A percentile compares a stretch with the other conserved stretches of the same genome.
These are phyloP conservation scores for Boletus rubropictus DNA, from an alignment of 768 basidiomycete species.

Conservation along the genomic window DNA sequence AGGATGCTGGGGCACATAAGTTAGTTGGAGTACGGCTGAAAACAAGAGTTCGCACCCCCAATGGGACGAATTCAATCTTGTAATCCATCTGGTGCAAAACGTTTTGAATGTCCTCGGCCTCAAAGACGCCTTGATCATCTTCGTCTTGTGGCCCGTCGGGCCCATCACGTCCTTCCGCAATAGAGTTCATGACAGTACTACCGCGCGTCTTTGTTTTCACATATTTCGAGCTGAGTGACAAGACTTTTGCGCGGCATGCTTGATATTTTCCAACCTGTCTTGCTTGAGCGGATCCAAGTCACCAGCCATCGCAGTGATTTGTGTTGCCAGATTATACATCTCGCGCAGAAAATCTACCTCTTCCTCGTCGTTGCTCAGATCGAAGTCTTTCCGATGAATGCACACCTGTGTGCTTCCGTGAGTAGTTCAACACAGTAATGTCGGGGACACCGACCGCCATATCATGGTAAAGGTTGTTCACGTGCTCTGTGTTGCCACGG, in stretches of 20 bases:
- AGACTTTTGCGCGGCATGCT: background rate
- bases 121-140: background rate
- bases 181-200: background rate
- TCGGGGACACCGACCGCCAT: background rate
- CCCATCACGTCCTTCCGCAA: background rate
- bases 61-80: background rate
- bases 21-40: background rate
- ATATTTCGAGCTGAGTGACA: background rate
- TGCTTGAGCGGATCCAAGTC: conserved; percentile 1
- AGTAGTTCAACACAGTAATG: background rate
- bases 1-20: background rate
- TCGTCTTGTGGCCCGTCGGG: background rate
- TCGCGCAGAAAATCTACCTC: conserved; percentile 4
- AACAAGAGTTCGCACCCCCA: background rate
- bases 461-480: background rate
- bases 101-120: conserved; percentile 1
- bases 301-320: background rate
- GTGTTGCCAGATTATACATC: conserved; percentile 10
- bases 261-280: background rate
- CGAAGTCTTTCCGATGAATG: background rate
- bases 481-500: background rate
- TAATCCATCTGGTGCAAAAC: conserved; percentile 1
- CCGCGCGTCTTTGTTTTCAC: background rate
- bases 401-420: background rate
- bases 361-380: background rate